A percentile compares a stretch with the other conserved stretches of the same genome.
Conservation (phyloP, 139 green algal species). For the Coccomyxa sp. region DNA sequence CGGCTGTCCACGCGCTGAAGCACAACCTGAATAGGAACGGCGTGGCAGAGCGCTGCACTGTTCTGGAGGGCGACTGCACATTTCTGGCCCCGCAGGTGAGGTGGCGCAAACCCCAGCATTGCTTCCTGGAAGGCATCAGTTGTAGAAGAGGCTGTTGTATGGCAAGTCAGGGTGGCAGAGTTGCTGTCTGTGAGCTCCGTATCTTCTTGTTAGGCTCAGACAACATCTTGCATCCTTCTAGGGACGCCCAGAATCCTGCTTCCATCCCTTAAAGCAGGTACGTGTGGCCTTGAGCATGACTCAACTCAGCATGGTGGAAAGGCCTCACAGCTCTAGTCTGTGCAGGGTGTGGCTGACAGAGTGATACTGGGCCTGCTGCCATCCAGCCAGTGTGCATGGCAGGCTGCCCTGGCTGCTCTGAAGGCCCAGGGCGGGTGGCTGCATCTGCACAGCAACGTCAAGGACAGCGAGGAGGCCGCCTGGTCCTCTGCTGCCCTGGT, state of each 20-base stretch:
- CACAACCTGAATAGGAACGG: constrained; percentile 50
- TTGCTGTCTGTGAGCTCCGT: too few relatives aligned
- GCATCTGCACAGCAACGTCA: constrained; percentile 75
- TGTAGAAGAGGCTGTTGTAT: too few relatives aligned
- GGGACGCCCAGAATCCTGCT: too few relatives aligned
- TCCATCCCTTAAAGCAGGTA: too few relatives aligned
- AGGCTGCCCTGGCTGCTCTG: constrained; percentile 45
- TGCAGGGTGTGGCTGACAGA: constrained; percentile 56
- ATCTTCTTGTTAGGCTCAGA: too few relatives aligned
- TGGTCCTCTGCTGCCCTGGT: constrained; percentile 23
- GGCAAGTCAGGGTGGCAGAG: too few relatives aligned
- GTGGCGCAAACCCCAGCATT: too few relatives aligned
- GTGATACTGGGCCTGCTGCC: constrained; percentile 73
- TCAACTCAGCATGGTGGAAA: too few relatives aligned
- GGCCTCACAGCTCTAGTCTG: too few relatives aligned
- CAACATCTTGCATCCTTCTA: too few relatives aligned
- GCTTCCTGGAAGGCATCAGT: too few relatives aligned
- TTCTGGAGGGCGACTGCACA: constrained; percentile 60
- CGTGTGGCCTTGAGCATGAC: too few relatives aligned
- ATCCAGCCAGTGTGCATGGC: constrained; percentile 51
- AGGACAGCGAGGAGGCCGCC: constrained; percentile 40
- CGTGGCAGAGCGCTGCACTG: constrained; percentile 41
- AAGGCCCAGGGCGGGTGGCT: constrained; percentile 58
- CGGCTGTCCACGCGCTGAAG: constrained; percentile 46
- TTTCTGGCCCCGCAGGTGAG: constrained; percentile 31